Base-by-base conservation (phyloP, 2,329 filamentous ascomycete species). In the Fusarium sp. region DNA sequence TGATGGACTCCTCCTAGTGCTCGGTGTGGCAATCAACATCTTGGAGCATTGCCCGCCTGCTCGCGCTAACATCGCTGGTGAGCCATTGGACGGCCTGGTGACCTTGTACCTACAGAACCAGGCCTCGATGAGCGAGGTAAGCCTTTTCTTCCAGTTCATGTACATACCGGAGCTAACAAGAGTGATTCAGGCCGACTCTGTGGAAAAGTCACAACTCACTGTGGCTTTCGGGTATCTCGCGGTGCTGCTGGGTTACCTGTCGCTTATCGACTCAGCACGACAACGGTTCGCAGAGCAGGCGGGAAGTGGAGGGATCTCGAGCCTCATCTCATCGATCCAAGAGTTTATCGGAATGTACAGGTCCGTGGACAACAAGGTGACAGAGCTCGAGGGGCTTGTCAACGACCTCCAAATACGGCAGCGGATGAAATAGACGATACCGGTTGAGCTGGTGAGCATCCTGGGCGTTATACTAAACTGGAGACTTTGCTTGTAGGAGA, bases 201-300 rank as follows among this genome's bases (percentile, higher is more conserved):
- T 92, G 65, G 90, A 94, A 78, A 94, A 95, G 79, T 92, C 92
- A 29, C 91, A 93, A 69, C 88, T 93, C 60, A 95, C 95, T 75
- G 95, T 98, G 31, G 92, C 93, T 2, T 91, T 96, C 80, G 95
- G 95, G 18, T 98, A 98, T 80, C 87, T 98, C 27, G 92, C 95
- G 1, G 92, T 98, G 16, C 86, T 98, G 7, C 87, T 98, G 3
- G 94, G 95, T 20, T 97, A 95, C 74, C 85, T 98, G 27, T 95
- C 91, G 75, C 86, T 97, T 31, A 82, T 86, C 59, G 77, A 81
- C 13, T 82, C 85, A 5, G 84, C 86, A 9, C 83, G 86, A 54
- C 80, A 83, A 57, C 84, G 83, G 29, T 83, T 91, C 38, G 81
- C 82, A 40, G 73, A 79, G 7, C 83, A 82, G 58, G 85, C 86